phyloP scores from a whole-genome alignment of 2,329 filamentous ascomycete genomes.

The Pseudogymnoascus sp. region DNA sequence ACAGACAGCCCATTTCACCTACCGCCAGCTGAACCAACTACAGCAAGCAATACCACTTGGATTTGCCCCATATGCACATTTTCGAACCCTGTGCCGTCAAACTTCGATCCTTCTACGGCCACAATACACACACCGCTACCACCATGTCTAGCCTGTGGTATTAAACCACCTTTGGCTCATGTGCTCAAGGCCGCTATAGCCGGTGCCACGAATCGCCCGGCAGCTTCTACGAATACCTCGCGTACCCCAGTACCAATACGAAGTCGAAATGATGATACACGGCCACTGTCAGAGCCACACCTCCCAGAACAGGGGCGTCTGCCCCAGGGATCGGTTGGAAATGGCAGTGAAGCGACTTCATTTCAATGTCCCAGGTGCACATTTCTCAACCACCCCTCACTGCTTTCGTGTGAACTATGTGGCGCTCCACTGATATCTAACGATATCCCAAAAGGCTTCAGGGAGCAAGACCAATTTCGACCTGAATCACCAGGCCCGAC shows the following conservation, averaged over 20 bases:
- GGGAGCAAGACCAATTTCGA: constrained; percentile 38
- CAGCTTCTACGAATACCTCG: constrained; percentile 23
- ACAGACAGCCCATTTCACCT: constrained; percentile 38
- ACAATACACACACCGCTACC: constrained; percentile 73
- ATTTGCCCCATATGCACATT: constrained; percentile 94
- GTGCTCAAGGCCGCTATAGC: constrained; percentile 82
- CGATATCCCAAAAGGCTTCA: constrained; percentile 35
- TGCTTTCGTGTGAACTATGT: constrained; percentile 85
- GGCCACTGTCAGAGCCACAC: constrained; percentile 21
- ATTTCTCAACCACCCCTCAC: constrained; percentile 84
- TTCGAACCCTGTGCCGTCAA: constrained; percentile 84
- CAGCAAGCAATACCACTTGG: constrained; percentile 68
- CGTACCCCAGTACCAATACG: constrained; percentile 26
- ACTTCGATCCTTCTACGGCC: constrained; percentile 80
- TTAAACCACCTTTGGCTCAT: constrained; percentile 77
- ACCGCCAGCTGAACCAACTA: constrained; percentile 39
- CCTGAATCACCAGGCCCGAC: constrained; percentile 74
- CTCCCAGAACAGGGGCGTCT: constrained; percentile 8
- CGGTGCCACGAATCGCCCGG: constrained; percentile 54
- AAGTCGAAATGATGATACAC: constrained; percentile 18
- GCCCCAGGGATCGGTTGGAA: constrained; percentile 11
- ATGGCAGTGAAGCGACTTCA: constrained; percentile 28
- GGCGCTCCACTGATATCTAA: constrained; percentile 64
- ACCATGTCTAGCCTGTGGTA: constrained; percentile 86
- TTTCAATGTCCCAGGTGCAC: constrained; percentile 81